These are phyloP conservation scores for Lipomyces chichibuensis DNA, from an alignment of 805 yeast genomes.

Conservation along the genomic window DNA sequence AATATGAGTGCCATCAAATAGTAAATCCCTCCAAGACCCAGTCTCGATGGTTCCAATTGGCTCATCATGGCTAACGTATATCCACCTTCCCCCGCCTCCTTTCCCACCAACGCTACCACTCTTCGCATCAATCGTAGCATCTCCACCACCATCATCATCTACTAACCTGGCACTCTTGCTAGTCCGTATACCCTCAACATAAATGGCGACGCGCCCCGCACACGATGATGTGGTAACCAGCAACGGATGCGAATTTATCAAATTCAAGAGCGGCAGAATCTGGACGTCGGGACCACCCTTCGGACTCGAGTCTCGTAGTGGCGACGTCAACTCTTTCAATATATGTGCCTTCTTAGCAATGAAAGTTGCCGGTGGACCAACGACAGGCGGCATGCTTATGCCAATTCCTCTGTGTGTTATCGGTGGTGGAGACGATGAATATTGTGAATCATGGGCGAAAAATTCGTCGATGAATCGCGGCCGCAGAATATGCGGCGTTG, in stretches of 20 bases:
- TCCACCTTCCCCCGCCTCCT: slow-evolving; percentile 84
- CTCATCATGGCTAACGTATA: slow-evolving; percentile 71
- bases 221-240: slow-evolving; percentile 89
- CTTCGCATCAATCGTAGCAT: slow-evolving; percentile 5
- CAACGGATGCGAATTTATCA: slow-evolving; percentile 63
- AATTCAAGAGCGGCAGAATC: slow-evolving; percentile 70
- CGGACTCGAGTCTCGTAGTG: slow-evolving; percentile 65
- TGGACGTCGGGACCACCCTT: slow-evolving; percentile 81
- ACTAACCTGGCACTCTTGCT: slow-evolving; percentile 25
- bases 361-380: slow-evolving; percentile 12
- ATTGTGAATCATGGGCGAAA: neutral
- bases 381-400: neutral
- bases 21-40: slow-evolving; percentile 39
- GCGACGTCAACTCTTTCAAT: slow-evolving; percentile 23
- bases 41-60: slow-evolving; percentile 1
- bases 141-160: neutral
- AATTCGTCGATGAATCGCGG: neutral
- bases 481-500: neutral
- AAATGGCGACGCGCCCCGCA: slow-evolving; percentile 83
- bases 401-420: neutral
- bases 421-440: neutral
- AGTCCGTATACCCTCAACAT: slow-evolving; percentile 69
- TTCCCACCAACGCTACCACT: slow-evolving; percentile 65
- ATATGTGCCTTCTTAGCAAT: slow-evolving; percentile 19
- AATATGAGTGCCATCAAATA: slow-evolving; percentile 39